These are phyloP conservation scores for Leptographium galeiforme DNA, from an alignment of 2,329 filamentous ascomycete genomes.

Conservation along the genomic window DNA sequence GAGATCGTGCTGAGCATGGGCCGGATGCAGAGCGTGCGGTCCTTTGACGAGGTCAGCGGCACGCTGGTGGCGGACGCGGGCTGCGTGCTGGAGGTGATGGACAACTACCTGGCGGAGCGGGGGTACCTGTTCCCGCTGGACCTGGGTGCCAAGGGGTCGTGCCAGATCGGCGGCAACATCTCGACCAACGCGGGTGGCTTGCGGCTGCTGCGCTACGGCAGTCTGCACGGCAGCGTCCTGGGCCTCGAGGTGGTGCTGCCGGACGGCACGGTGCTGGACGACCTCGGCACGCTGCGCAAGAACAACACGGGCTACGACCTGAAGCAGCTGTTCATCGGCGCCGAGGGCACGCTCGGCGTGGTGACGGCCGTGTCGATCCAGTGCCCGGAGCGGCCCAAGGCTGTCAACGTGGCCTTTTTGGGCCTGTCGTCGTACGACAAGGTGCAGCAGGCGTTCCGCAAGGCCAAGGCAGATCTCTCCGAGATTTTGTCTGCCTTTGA, in stretches of 20 bases:
- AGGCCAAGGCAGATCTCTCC: slow-evolving; percentile 78
- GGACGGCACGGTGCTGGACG: slow-evolving; percentile 82
- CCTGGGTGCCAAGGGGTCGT: slow-evolving; percentile 94
- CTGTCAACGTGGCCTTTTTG: slow-evolving; percentile 91
- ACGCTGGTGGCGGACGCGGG: slow-evolving; percentile 84
- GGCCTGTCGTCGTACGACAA: slow-evolving; percentile 84
- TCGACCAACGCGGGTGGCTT: slow-evolving; percentile 91
- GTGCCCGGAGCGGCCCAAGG: slow-evolving; percentile 75
- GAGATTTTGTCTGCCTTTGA: slow-evolving; percentile 97
- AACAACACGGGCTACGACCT: slow-evolving; percentile 98
- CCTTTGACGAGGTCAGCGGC: slow-evolving; percentile 87
- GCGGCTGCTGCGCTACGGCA: slow-evolving; percentile 81
- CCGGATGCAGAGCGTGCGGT: slow-evolving; percentile 82
- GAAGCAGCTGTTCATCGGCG: slow-evolving; percentile 93
- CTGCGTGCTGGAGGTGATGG: slow-evolving; percentile 77
- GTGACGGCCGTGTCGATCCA: slow-evolving; percentile 83
- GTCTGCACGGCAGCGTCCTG: slow-evolving; percentile 82
- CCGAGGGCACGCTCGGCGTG: slow-evolving; percentile 87
- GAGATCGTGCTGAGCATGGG: slow-evolving; percentile 89
- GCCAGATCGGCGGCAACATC: slow-evolving; percentile 91
- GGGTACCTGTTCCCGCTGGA: slow-evolving; percentile 90
- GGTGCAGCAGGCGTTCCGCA: slow-evolving; percentile 71
- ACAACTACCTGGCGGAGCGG: slow-evolving; percentile 70
- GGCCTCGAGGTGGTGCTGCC: slow-evolving; percentile 89
- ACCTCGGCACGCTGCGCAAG: slow-evolving; percentile 79